phyloP scores from a whole-genome alignment of 2,329 filamentous ascomycete species.

The Xylariomycetidae sp. region DNA sequence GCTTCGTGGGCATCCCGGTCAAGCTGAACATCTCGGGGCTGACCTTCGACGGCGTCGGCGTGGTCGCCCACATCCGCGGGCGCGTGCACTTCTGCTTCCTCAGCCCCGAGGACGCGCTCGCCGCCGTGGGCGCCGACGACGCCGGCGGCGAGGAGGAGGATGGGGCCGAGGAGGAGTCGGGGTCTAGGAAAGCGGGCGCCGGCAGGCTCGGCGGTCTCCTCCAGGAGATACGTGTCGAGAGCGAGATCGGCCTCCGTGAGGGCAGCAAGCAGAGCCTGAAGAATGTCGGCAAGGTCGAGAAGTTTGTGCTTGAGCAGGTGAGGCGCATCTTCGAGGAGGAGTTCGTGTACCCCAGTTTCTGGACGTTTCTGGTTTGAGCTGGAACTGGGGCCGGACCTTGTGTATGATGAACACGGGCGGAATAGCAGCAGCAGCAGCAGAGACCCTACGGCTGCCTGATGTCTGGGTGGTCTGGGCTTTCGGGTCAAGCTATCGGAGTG shows the following conservation, averaged over 20 bases:
- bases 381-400: too few species aligned
- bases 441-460: too few species aligned
- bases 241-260: slow-evolving; percentile 90
- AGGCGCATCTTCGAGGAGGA: slow-evolving; percentile 97
- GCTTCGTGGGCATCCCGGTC: slow-evolving; percentile 91
- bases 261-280: slow-evolving; percentile 91
- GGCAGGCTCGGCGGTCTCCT: slow-evolving; percentile 64
- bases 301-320: slow-evolving; percentile 94
- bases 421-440: too few species aligned
- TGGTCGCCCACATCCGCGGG: slow-evolving; percentile 84
- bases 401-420: too few species aligned
- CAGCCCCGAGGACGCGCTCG: slow-evolving; percentile 81
- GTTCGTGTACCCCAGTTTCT: slow-evolving; percentile 96
- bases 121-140: slow-evolving; percentile 53
- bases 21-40: slow-evolving; percentile 93
- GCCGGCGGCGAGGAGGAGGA: slow-evolving; percentile 21
- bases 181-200: slow-evolving; percentile 26
- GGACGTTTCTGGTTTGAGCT: slow-evolving; percentile 87
- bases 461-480: too few species aligned
- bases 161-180: slow-evolving; percentile 34
- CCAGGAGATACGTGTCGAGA: slow-evolving; percentile 92
- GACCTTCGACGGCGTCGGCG: slow-evolving; percentile 90
- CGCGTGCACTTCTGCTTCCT: slow-evolving; percentile 91
- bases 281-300: slow-evolving; percentile 97
- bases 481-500: too few species aligned